These are phyloP conservation scores for Backusella parvicylindrica DNA, from an alignment of 192 early-diverging fungal species.

Conservation along the genomic window DNA sequence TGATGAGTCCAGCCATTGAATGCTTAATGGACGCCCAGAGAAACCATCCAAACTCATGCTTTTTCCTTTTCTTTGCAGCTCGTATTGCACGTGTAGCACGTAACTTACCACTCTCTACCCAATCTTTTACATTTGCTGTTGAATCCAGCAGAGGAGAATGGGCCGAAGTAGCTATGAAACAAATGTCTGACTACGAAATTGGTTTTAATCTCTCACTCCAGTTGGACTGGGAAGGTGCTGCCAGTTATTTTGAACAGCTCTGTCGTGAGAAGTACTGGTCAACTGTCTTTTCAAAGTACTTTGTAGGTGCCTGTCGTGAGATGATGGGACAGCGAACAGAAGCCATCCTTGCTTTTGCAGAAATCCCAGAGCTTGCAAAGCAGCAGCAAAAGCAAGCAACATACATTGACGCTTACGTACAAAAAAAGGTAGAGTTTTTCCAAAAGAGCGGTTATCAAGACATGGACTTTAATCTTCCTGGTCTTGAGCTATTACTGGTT, in stretches of 20 bases:
- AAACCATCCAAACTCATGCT: conserved; percentile 47
- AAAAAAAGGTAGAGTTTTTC: conserved; percentile 44
- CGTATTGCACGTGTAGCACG: conserved; percentile 39
- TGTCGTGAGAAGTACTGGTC: conserved; percentile 52
- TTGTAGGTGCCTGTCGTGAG: conserved; percentile 46
- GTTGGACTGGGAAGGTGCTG: conserved; percentile 45
- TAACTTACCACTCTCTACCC: conserved; percentile 32
- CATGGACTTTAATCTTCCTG: conserved; percentile 44
- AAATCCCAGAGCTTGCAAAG: conserved; percentile 44
- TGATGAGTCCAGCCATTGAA: conserved; percentile 35
- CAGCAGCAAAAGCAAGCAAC: conserved; percentile 36
- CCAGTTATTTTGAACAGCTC: conserved; percentile 38
- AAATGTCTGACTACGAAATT: conserved; percentile 48
- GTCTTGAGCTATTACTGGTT: conserved; percentile 46
- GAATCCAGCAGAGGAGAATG: conserved; percentile 35
- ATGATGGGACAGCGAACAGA: conserved; percentile 67
- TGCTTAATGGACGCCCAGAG: conserved; percentile 46
- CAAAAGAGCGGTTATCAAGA: conserved; percentile 41
- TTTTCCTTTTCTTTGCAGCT: conserved; percentile 51
- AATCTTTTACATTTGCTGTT: conserved; percentile 31
- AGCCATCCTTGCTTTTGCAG: conserved; percentile 65
- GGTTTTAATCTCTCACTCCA: conserved; percentile 46
- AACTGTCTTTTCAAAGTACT: conserved; percentile 49
- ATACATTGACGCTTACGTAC: conserved; percentile 49
- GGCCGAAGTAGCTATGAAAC: conserved; percentile 41